Evolutionary conservation across 2,329 filamentous ascomycete genomes (phyloP).

Genomic region (Neofusicoccum sp.): DNA sequence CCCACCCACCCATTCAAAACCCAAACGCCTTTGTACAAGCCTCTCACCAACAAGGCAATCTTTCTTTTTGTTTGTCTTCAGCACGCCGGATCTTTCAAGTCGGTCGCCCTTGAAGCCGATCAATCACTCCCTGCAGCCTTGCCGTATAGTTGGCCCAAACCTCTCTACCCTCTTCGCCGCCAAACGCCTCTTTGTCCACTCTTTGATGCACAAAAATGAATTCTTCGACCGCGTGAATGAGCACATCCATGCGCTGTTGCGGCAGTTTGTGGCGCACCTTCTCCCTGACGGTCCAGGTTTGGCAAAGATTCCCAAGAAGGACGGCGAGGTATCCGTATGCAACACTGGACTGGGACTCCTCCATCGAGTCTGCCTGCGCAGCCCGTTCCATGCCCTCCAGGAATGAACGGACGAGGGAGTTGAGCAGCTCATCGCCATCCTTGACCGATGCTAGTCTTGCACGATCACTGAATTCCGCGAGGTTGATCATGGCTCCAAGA

Average conservation of each 20-base stretch:
- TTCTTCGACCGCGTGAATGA: constrained; percentile 60
- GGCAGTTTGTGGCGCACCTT: constrained; percentile 40
- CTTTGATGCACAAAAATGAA: constrained; percentile 61
- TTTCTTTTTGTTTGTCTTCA: neutral
- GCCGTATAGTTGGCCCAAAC: constrained; percentile 51
- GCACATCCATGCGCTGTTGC: constrained; percentile 46
- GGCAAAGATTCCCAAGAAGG: constrained; percentile 75
- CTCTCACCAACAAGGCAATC: neutral
- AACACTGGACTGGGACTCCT: constrained; percentile 77
- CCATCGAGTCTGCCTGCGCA: constrained; percentile 54
- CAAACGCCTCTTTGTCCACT: constrained; percentile 48
- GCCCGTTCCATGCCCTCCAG: constrained; percentile 64
- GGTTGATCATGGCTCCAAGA: constrained; percentile 81
- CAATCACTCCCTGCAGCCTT: constrained; percentile 54
- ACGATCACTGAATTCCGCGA: constrained; percentile 71
- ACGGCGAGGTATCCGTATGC: constrained; percentile 84
- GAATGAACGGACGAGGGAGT: constrained; percentile 64
- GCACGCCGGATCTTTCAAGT: neutral
- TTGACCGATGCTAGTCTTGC: constrained; percentile 42
- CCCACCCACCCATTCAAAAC: neutral
- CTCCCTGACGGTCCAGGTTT: constrained; percentile 49
- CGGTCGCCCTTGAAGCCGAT: constrained; percentile 36
- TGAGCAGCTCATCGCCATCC: constrained; percentile 49
- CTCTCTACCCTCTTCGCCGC: constrained; percentile 48
- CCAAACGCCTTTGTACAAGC: neutral